Percentiles rank a stretch among this genome's conserved stretches.
phyloP scores from a whole-genome alignment of 192 early-diverging fungal species.

The Entomortierella beljakovae region DNA sequence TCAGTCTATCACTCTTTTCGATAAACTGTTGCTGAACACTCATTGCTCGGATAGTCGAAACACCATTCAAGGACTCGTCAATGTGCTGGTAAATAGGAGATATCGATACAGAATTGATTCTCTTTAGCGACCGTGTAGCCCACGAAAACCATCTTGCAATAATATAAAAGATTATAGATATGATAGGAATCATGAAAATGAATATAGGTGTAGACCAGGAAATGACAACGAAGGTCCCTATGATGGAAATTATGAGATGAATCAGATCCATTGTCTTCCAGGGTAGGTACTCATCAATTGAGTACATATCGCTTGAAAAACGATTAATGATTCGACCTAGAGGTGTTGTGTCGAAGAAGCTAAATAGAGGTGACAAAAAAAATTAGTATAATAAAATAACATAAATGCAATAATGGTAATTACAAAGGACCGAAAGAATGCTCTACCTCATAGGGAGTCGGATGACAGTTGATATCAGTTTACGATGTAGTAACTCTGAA shows the following conservation, averaged over 20 bases:
- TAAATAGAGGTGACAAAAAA: background rate
- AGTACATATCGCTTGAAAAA: conserved; percentile 32
- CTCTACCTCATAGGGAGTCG: conserved; percentile 67
- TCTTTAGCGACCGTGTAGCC: conserved; percentile 42
- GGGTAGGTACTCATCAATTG: conserved; percentile 51
- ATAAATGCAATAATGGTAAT: background rate
- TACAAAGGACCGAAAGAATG: background rate
- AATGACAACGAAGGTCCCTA: conserved; percentile 35
- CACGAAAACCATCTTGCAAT: conserved; percentile 31
- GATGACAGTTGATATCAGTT: conserved; percentile 54
- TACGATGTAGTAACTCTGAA: conserved; percentile 31
- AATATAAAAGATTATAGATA: conserved; percentile 8
- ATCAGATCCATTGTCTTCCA: conserved; percentile 51
- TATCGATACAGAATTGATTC: conserved; percentile 57
- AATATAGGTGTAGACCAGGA: conserved; percentile 56
- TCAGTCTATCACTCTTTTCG: conserved; percentile 34
- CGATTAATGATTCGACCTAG: conserved; percentile 34
- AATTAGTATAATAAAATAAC: background rate
- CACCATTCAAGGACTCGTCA: conserved; percentile 40
- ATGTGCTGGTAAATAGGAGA: conserved; percentile 49
- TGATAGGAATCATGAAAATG: conserved; percentile 18
- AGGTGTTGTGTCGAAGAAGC: conserved; percentile 47
- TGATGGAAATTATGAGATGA: background rate
- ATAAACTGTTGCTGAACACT: conserved; percentile 24
- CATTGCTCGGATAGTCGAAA: conserved; percentile 45